These are phyloP conservation scores for Hypoxylon sp. DNA, from an alignment of 2,329 filamentous ascomycete species.

Conservation along the genomic window DNA sequence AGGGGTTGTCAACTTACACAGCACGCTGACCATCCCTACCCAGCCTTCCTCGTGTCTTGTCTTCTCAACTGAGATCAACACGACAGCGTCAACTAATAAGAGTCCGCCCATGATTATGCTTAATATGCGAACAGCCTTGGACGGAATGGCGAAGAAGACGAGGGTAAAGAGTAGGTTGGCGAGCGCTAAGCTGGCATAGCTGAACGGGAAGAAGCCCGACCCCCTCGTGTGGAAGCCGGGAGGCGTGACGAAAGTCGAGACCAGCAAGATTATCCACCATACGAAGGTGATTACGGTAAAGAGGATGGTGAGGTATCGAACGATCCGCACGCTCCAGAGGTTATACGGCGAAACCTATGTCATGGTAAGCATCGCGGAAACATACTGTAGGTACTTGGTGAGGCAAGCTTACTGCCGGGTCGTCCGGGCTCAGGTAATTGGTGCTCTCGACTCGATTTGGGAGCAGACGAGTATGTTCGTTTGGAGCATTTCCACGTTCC, in stretches of 20 bases:
- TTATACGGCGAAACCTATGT: slow-evolving; percentile 74
- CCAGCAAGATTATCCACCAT: slow-evolving; percentile 94
- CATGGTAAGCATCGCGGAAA: slow-evolving; percentile 10
- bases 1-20: slow-evolving; percentile 58
- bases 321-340: slow-evolving; percentile 84
- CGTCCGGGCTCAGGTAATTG: slow-evolving; percentile 76
- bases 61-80: slow-evolving; percentile 77
- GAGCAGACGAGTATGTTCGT: slow-evolving; percentile 71
- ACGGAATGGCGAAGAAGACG: slow-evolving; percentile 88
- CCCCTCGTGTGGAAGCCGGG: slow-evolving; percentile 86
- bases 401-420: slow-evolving; percentile 72
- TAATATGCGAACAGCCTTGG: slow-evolving; percentile 77
- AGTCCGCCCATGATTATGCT: slow-evolving; percentile 72
- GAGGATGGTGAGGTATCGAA: slow-evolving; percentile 79
- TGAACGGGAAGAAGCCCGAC: slow-evolving; percentile 90
- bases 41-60: slow-evolving; percentile 86
- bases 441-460: slow-evolving; percentile 68
- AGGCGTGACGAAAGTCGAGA: slow-evolving; percentile 89
- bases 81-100: slow-evolving; percentile 76
- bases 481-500: slow-evolving; percentile 42
- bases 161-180: slow-evolving; percentile 79
- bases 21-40: slow-evolving; percentile 85
- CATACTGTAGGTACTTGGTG: neutral
- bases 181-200: slow-evolving; percentile 80
- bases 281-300: slow-evolving; percentile 79